phyloP scores from a whole-genome alignment of 305 asterid genomes.

The Rubia balearica region DNA sequence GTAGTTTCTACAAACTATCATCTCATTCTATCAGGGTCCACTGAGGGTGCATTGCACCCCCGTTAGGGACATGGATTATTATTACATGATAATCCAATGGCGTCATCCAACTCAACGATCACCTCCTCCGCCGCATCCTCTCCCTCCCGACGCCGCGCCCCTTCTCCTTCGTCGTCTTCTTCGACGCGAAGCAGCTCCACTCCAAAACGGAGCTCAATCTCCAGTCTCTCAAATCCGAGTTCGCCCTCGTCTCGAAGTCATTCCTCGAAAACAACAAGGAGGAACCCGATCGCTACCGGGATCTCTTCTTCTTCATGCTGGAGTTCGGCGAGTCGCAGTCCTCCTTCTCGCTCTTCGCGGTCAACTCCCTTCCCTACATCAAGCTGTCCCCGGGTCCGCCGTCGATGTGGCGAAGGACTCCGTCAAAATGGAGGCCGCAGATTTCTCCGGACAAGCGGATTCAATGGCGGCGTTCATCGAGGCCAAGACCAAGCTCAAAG shows the following conservation, averaged over 20 bases:
- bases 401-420: conserved; percentile 45
- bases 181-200: too few relatives aligned
- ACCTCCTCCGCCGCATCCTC: too few relatives aligned
- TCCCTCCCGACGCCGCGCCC: too few relatives aligned
- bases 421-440: conserved; percentile 64
- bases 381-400: conserved; percentile 59
- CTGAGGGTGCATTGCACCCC: too few relatives aligned
- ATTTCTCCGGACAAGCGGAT: conserved; percentile 56
- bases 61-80: too few relatives aligned
- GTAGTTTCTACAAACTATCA: too few relatives aligned
- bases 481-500: conserved; percentile 30
- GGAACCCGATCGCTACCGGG: conserved; percentile 27
- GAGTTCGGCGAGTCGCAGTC: conserved; percentile 69
- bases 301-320: conserved; percentile 52
- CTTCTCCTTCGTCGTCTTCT: too few relatives aligned
- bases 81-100: too few relatives aligned
- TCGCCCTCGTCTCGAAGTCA: conserved; percentile 60
- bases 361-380: conserved; percentile 69
- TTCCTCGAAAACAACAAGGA: conserved; percentile 44
- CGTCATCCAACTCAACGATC: too few relatives aligned
- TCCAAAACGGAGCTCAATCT: too few relatives aligned
- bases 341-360: conserved; percentile 47
- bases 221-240: conserved; percentile 22
- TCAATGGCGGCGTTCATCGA: conserved; percentile 79
- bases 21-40: too few relatives aligned